These are phyloP conservation scores for Stipa capillata DNA, from an alignment of 176 grass and related monocot species.

Conservation along the genomic window DNA sequence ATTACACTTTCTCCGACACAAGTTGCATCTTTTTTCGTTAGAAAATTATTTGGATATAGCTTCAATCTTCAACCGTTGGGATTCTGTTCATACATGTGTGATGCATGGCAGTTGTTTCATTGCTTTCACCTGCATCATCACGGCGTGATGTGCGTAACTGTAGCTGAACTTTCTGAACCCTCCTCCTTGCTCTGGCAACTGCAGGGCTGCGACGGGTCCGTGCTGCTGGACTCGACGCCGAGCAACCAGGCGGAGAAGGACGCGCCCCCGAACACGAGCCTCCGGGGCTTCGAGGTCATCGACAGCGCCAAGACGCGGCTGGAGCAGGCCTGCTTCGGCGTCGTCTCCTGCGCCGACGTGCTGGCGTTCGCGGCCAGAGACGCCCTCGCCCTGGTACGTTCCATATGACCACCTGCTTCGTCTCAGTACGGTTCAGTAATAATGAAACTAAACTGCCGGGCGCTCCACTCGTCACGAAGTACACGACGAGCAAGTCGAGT, in stretches of 20 bases:
- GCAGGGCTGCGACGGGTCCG: slow-evolving; percentile 55
- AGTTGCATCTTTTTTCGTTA: too few relatives aligned
- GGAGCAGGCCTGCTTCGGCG: slow-evolving; percentile 44
- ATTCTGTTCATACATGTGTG: neutral
- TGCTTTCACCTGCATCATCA: too few relatives aligned
- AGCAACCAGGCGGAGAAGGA: slow-evolving; percentile 59
- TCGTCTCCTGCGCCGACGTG: slow-evolving; percentile 62
- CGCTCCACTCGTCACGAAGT: neutral
- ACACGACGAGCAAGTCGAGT: neutral
- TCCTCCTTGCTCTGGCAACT: too few relatives aligned
- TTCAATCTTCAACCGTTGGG: neutral
- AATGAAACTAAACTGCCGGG: neutral
- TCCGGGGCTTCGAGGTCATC: slow-evolving; percentile 44
- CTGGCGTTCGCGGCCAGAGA: slow-evolving; percentile 59
- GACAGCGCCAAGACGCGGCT: slow-evolving; percentile 48
- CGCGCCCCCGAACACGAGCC: slow-evolving; percentile 39
- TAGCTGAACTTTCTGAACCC: too few relatives aligned
- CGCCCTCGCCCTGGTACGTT: slow-evolving; percentile 38
- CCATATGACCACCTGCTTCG: neutral
- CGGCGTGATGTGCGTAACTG: too few relatives aligned
- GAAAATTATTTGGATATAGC: neutral
- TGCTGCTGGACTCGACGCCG: slow-evolving; percentile 43
- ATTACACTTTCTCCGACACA: too few relatives aligned
- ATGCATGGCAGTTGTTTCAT: too few relatives aligned
- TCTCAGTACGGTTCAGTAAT: too few relatives aligned